Evolutionary conservation across 2,329 filamentous ascomycete genomes (phyloP).

Genomic region (Sporothrix luriei): DNA sequence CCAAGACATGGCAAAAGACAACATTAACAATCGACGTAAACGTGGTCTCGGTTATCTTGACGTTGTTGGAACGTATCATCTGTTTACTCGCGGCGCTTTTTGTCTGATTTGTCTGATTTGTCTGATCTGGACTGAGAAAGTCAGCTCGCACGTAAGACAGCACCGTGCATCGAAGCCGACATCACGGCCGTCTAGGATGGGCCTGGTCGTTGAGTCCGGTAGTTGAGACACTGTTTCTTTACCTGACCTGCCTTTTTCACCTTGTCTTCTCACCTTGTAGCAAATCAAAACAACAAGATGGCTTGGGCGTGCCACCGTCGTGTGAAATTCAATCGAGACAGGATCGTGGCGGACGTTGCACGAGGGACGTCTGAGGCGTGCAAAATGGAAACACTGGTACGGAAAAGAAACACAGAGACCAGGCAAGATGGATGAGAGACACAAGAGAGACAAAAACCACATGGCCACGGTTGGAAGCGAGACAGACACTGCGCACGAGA

Average conservation of each 20-base stretch:
- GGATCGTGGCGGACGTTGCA: constrained; percentile 16
- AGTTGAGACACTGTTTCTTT: not conserved
- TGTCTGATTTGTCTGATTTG: not conserved
- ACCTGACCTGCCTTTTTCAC: not conserved
- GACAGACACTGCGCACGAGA: constrained; percentile 29
- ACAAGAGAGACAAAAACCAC: constrained; percentile 11
- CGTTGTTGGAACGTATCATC: not conserved
- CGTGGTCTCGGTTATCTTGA: not conserved
- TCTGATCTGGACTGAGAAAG: not conserved
- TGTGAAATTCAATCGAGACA: constrained; percentile 18
- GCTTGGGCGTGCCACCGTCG: constrained; percentile 2
- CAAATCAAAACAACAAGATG: not conserved
- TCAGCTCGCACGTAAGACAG: not conserved
- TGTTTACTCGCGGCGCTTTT: not conserved
- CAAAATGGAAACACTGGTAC: too few species aligned
- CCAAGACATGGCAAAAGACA: not conserved
- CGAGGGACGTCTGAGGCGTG: not conserved
- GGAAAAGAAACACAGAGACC: not conserved
- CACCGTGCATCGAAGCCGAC: constrained; percentile 7
- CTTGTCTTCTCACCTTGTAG: not conserved
- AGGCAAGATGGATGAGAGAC: not conserved
- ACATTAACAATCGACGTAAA: not conserved
- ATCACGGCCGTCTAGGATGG: not conserved
- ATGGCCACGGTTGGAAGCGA: constrained; percentile 24
- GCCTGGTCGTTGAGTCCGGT: not conserved